These are phyloP conservation scores for Cenococcum geophilum DNA, from an alignment of 495 filamentous ascomycete genomes.

Conservation along the genomic window DNA sequence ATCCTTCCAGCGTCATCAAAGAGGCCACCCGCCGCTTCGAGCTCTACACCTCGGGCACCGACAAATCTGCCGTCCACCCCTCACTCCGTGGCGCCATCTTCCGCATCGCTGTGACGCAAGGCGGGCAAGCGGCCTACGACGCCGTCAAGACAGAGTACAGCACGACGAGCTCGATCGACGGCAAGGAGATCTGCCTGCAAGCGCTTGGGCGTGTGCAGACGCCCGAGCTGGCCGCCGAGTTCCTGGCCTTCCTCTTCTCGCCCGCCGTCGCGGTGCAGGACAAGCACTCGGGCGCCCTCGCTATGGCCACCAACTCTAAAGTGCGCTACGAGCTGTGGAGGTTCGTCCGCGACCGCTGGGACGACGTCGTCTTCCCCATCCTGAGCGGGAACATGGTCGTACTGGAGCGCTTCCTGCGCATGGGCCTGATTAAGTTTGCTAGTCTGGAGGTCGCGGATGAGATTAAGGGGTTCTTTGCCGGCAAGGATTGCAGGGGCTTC, in stretches of 20 bases:
- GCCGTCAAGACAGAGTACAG: conserved; percentile 77
- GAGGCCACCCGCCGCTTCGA: conserved; percentile 73
- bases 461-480: conserved; percentile 75
- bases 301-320: conserved; percentile 63
- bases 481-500: conserved; percentile 73
- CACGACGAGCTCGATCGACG: conserved; percentile 75
- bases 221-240: conserved; percentile 58
- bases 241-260: conserved; percentile 74
- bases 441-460: conserved; percentile 62
- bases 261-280: conserved; percentile 73
- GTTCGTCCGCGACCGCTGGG: conserved; percentile 77
- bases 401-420: conserved; percentile 76
- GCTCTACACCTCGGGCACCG: conserved; percentile 59
- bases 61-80: conserved; percentile 65
- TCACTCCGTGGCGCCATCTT: conserved; percentile 75
- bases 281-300: conserved; percentile 69
- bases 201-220: conserved; percentile 71
- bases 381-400: conserved; percentile 77
- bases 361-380: conserved; percentile 51
- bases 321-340: conserved; percentile 70
- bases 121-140: conserved; percentile 60
- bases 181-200: conserved; percentile 75
- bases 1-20: conserved; percentile 48
- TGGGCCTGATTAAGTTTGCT: conserved; percentile 69
- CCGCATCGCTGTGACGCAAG: conserved; percentile 64